Evolutionary conservation across 768 basidiomycete species (phyloP).

Genomic region (Hygrophorus pudorinus): DNA sequence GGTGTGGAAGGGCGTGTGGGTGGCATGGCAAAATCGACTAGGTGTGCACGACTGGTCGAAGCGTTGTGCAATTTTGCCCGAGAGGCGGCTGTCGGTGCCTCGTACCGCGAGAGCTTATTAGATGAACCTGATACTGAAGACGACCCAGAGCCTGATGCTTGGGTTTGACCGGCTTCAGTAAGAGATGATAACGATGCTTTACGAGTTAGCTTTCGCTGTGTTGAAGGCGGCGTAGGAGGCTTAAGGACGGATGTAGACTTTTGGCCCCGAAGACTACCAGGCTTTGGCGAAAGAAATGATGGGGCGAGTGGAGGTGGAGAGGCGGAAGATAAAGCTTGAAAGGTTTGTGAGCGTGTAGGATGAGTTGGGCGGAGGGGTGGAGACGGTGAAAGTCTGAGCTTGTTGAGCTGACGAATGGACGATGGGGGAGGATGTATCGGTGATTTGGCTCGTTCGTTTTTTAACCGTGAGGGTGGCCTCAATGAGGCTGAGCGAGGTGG

Average conservation of each 20-base stretch:
- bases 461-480: constrained; percentile 57
- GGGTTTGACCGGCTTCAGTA: constrained; percentile 47
- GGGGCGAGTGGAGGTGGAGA: constrained; percentile 40
- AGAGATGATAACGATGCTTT: constrained; percentile 76
- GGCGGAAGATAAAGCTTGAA: constrained; percentile 44
- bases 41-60: constrained; percentile 52
- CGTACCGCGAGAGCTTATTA: constrained; percentile 47
- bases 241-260: constrained; percentile 80
- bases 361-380: constrained; percentile 43
- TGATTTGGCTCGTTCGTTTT: constrained; percentile 60
- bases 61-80: constrained; percentile 63
- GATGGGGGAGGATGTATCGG: constrained; percentile 60
- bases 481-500: constrained; percentile 43
- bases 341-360: constrained; percentile 48
- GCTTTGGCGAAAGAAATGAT: constrained; percentile 55
- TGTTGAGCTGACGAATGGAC: constrained; percentile 60
- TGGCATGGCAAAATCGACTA: constrained; percentile 57
- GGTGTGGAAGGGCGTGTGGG: constrained; percentile 74
- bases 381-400: constrained; percentile 58
- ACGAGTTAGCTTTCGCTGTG: constrained; percentile 52
- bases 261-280: constrained; percentile 69
- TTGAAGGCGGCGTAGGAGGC: constrained; percentile 59
- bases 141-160: constrained; percentile 46
- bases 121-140: constrained; percentile 26
- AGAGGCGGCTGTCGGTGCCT: constrained; percentile 73